Evolutionary conservation across 768 basidiomycete genomes (phyloP).

Genomic region (Lactifluus hygrophoroides): DNA sequence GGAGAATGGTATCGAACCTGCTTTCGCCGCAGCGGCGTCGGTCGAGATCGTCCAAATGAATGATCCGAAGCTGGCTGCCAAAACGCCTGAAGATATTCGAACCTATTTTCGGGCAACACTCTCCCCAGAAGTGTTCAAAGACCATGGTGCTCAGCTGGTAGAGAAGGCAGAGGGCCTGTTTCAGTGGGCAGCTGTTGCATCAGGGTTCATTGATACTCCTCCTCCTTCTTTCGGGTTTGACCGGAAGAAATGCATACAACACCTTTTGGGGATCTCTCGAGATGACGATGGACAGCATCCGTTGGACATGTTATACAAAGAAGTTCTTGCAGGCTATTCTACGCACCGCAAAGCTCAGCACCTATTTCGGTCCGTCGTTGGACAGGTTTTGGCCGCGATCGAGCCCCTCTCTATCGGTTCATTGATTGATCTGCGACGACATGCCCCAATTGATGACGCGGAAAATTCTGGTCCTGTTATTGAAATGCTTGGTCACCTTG

Average conservation of each 20-base stretch:
- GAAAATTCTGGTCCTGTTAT: neutral
- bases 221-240: neutral
- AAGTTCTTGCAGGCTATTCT: too few relatives aligned
- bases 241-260: too few relatives aligned
- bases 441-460: neutral
- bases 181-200: neutral
- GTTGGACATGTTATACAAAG: too few relatives aligned
- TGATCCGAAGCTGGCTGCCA: neutral
- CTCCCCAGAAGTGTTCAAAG: neutral
- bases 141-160: neutral
- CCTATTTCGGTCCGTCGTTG: too few relatives aligned
- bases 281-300: too few relatives aligned
- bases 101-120: neutral
- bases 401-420: too few relatives aligned
- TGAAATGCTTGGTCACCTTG: neutral
- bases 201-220: neutral
- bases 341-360: too few relatives aligned
- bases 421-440: too few relatives aligned
- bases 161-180: too few relatives aligned
- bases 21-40: neutral
- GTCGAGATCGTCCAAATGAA: neutral
- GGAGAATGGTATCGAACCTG: neutral
- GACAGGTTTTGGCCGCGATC: too few relatives aligned
- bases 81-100: neutral
- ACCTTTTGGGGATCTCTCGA: too few relatives aligned